Conservation (phyloP, 768 basidiomycete species). For the Strobilomyces confusus region DNA sequence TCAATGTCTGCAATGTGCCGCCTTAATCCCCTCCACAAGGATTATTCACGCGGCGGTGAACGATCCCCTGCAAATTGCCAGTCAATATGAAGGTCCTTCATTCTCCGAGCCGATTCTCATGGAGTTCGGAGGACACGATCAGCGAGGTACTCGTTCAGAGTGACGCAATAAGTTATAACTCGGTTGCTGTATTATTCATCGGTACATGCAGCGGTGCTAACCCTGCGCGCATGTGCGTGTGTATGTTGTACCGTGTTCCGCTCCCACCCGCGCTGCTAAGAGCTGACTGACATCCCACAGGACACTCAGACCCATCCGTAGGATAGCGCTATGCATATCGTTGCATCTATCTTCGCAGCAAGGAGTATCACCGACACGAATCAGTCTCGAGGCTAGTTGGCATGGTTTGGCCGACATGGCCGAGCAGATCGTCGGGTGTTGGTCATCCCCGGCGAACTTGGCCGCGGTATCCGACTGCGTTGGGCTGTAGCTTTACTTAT, state of each 20-base stretch:
- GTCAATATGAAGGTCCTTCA: conserved; percentile 52
- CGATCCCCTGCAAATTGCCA: conserved; percentile 45
- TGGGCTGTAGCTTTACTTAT: background rate
- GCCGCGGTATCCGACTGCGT: background rate
- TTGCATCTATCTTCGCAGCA: no score
- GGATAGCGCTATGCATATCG: conserved; percentile 26
- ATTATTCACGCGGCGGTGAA: conserved; percentile 44
- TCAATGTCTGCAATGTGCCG: background rate
- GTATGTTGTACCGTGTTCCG: no score
- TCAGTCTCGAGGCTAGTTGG: background rate
- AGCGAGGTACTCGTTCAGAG: conserved; percentile 37
- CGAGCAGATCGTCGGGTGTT: background rate
- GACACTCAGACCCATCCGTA: no score
- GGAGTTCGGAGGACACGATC: conserved; percentile 40
- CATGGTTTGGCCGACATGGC: background rate
- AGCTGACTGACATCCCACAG: no score
- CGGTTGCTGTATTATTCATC: no score
- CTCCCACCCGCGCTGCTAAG: no score
- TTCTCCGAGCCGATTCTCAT: conserved; percentile 49
- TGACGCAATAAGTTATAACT: no score
- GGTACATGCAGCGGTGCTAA: no score
- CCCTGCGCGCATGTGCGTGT: no score
- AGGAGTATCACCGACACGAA: background rate
- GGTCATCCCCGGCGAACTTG: background rate
- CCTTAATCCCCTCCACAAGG: conserved; percentile 34